Evolutionary conservation across 768 basidiomycete genomes (phyloP).

Genomic region (Pleurotus tuber-regium): DNA sequence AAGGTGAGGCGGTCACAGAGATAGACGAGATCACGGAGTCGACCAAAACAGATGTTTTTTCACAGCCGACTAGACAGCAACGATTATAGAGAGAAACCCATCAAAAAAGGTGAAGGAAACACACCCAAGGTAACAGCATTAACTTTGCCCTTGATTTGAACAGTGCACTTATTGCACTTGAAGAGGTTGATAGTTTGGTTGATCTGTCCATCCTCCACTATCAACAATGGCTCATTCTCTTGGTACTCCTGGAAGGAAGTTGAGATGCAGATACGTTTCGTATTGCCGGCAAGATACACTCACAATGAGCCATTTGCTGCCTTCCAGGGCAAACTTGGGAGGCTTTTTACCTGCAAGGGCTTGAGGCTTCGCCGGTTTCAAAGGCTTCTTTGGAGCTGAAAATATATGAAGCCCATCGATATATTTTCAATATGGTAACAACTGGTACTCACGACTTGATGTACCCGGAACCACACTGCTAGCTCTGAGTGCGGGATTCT

Average conservation of each 20-base stretch:
- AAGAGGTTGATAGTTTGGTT: slow-evolving; percentile 87
- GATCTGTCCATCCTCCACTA: slow-evolving; percentile 73
- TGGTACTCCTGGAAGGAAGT: slow-evolving; percentile 72
- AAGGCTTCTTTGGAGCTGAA: slow-evolving; percentile 57
- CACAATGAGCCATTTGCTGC: slow-evolving; percentile 93
- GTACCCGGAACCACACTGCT: slow-evolving; percentile 43
- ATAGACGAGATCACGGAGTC: slow-evolving; percentile 93
- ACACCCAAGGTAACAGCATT: slow-evolving; percentile 90
- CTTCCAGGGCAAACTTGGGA: slow-evolving; percentile 83
- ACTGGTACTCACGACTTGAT: slow-evolving; percentile 18
- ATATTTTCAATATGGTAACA: too few species aligned
- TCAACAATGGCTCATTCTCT: slow-evolving; percentile 73
- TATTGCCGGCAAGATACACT: slow-evolving; percentile 20
- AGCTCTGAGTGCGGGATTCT: slow-evolving; percentile 88
- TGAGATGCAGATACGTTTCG: not conserved
- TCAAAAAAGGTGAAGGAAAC: slow-evolving; percentile 20
- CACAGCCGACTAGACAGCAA: slow-evolving; percentile 71
- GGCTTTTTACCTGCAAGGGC: slow-evolving; percentile 89
- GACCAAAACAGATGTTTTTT: slow-evolving; percentile 82
- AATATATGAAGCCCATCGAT: too few species aligned
- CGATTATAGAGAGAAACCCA: not conserved
- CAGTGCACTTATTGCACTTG: slow-evolving; percentile 82
- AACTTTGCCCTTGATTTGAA: slow-evolving; percentile 89
- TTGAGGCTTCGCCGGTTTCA: slow-evolving; percentile 82
- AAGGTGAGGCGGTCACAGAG: slow-evolving; percentile 87